Evolutionary conservation across 2,329 filamentous ascomycete species (phyloP).

Genomic region (Ceratocystis variospora): DNA sequence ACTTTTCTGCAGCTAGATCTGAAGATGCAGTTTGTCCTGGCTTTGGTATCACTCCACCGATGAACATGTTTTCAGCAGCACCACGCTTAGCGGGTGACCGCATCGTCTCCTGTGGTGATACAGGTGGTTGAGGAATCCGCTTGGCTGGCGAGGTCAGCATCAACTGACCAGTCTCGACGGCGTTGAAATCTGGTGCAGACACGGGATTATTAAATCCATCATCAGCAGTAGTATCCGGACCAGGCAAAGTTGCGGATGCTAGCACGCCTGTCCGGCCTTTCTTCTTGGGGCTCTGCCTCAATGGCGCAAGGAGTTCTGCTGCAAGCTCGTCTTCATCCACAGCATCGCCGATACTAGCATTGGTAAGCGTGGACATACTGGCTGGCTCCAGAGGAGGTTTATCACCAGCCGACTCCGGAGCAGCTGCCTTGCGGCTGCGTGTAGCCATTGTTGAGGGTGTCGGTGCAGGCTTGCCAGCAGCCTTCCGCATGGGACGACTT

Average conservation of each 20-base stretch:
- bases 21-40: slow-evolving; percentile 23
- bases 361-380: slow-evolving; percentile 46
- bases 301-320: slow-evolving; percentile 35
- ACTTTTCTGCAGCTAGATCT: slow-evolving; percentile 26
- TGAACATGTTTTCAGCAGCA: slow-evolving; percentile 29
- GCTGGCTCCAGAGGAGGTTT: slow-evolving; percentile 48
- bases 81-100: slow-evolving; percentile 42
- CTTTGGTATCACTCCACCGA: slow-evolving; percentile 17
- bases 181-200: background rate
- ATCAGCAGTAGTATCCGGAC: background rate
- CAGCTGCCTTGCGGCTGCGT: slow-evolving; percentile 10
- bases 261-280: slow-evolving; percentile 2
- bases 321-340: slow-evolving; percentile 40
- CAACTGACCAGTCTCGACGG: slow-evolving; percentile 17
- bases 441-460: slow-evolving; percentile 16
- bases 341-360: background rate
- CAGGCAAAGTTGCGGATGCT: background rate
- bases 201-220: background rate
- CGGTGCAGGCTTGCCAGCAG: slow-evolving; percentile 23
- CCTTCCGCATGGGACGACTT: slow-evolving; percentile 35
- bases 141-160: slow-evolving; percentile 43
- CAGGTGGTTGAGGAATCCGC: slow-evolving; percentile 29
- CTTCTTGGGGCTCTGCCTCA: slow-evolving; percentile 44
- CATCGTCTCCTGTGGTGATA: slow-evolving; percentile 42
- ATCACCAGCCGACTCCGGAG: slow-evolving; percentile 26